phyloP scores from a whole-genome alignment of 169 alveolate species.

The Plasmodium knowlesi region DNA sequence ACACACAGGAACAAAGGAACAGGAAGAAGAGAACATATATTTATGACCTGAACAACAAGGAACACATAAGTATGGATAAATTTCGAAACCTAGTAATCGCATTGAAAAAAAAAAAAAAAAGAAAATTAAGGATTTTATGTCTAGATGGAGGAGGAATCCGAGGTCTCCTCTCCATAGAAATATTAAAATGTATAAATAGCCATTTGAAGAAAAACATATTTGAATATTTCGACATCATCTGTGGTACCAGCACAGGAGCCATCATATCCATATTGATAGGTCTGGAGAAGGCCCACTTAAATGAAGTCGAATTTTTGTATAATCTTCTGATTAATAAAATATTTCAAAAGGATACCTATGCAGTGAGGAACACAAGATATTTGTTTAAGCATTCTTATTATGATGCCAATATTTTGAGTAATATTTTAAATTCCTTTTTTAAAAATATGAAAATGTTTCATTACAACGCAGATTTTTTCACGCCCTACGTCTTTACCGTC shows the following conservation, averaged over 20 bases:
- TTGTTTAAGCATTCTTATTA: slow-evolving; percentile 86
- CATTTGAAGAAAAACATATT: slow-evolving; percentile 79
- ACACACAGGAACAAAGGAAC: neutral
- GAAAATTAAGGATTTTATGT: slow-evolving; percentile 84
- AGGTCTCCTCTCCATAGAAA: slow-evolving; percentile 88
- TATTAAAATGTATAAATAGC: slow-evolving; percentile 78
- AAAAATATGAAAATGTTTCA: slow-evolving; percentile 85
- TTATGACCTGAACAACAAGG: slow-evolving; percentile 54
- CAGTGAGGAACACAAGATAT: slow-evolving; percentile 83
- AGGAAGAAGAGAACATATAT: slow-evolving; percentile 4
- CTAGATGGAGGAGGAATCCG: slow-evolving; percentile 91
- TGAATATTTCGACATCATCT: slow-evolving; percentile 87
- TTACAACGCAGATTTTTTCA: slow-evolving; percentile 84
- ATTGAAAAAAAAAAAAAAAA: slow-evolving; percentile 66
- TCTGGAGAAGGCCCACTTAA: slow-evolving; percentile 82
- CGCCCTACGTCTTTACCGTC: slow-evolving; percentile 87
- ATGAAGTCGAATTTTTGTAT: slow-evolving; percentile 82
- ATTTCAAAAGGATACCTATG: slow-evolving; percentile 82
- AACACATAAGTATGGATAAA: slow-evolving; percentile 56
- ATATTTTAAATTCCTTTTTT: slow-evolving; percentile 76
- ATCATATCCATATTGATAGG: slow-evolving; percentile 86
- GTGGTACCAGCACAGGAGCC: slow-evolving; percentile 92
- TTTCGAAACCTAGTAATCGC: slow-evolving; percentile 36
- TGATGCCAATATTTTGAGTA: slow-evolving; percentile 82
- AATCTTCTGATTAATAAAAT: slow-evolving; percentile 85